Evolutionary conservation across 805 yeast genomes (phyloP), one percentile per base, ranked within the genome.

Genomic region (Sugiyamaella smithiae): DNA sequence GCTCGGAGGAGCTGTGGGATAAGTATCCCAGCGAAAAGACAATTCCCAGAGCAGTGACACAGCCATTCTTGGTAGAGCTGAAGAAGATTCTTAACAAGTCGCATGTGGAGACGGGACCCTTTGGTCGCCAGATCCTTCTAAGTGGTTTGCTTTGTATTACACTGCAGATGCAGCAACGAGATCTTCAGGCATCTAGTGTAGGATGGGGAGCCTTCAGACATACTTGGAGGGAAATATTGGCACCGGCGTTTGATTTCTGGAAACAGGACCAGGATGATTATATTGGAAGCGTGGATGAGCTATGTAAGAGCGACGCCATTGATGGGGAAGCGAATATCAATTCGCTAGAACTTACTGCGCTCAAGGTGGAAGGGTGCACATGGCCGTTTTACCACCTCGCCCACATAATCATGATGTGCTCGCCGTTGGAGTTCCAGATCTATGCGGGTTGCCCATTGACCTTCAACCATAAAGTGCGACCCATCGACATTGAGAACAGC

Each of bases 401-500:
- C 0, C 90, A 85, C 60, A 78, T 85, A 12, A 77, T 81, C 40
- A 76, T 87, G 61, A 78, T 86, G 45, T 75, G 84, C 24, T 82
- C 85, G 48, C 88, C 85, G 54, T 82, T 85, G 64, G 95, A 88
- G 64, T 79, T 85, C 49, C 85, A 85, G 46, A 82, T 85, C 4
- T 83, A 73, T 63, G 83, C 90, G 1, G 96, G 96, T 0, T 85
- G 88, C 5, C 93, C 93, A 1, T 79, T 84, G 67, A 76, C 89
- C 58, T 82, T 85, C 82, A 85, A 79, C 58, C 88, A 82, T 29
- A 71, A 70, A 32, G 81, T 85, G 8, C 77, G 79, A 4, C 67
- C 69, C 7, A 61, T 68, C 1, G 82, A 78, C 49, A 74, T 78
- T 54, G 72, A 73, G 19, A 67, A 72, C 2, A 80, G 78, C 9